Percentiles rank a stretch among this genome's conserved stretches.
Conservation (phyloP, 108 stramenopile genomes). For the Seminavis robusta region DNA sequence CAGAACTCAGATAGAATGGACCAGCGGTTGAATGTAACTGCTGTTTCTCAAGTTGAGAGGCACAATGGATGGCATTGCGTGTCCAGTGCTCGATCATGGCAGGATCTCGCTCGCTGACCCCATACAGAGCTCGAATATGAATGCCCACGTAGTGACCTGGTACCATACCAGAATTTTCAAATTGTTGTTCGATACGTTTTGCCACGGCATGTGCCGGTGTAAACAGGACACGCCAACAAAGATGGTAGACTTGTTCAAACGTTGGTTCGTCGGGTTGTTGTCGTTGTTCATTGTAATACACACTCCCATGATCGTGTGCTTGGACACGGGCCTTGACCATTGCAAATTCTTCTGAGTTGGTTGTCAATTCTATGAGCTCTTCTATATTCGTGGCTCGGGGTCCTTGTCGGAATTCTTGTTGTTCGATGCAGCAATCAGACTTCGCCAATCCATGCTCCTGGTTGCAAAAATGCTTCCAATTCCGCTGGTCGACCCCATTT, state of each 20-base stretch:
- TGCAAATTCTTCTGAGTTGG: too few relatives aligned
- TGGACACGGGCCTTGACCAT: slow-evolving; percentile 4
- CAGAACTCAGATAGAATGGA: slow-evolving; percentile 45
- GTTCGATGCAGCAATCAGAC: too few relatives aligned
- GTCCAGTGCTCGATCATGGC: slow-evolving; percentile 2
- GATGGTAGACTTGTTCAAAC: slow-evolving; percentile 18
- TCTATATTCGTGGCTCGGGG: too few relatives aligned
- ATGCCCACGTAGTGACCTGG: slow-evolving; percentile 35
- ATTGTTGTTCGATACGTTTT: slow-evolving; percentile 12
- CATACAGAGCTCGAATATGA: slow-evolving; percentile 46
- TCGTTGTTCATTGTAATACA: slow-evolving; percentile 2
- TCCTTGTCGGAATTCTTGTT: too few relatives aligned
- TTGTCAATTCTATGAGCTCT: too few relatives aligned
- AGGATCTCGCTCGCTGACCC: not conserved
- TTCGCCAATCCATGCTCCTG: slow-evolving; percentile 31
- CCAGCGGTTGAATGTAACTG: slow-evolving; percentile 19
- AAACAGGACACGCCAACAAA: slow-evolving; percentile 38
- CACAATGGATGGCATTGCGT: slow-evolving; percentile 32
- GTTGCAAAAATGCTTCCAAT: slow-evolving; percentile 46
- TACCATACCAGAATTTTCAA: slow-evolving; percentile 17
- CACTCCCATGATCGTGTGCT: slow-evolving; percentile 6
- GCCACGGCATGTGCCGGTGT: slow-evolving; percentile 40
- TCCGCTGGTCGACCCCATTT: slow-evolving; percentile 31
- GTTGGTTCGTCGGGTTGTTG: not conserved
- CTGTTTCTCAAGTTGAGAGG: slow-evolving; percentile 10